Conservation (phyloP, 768 basidiomycete species). For the Mycena capillaripes region DNA sequence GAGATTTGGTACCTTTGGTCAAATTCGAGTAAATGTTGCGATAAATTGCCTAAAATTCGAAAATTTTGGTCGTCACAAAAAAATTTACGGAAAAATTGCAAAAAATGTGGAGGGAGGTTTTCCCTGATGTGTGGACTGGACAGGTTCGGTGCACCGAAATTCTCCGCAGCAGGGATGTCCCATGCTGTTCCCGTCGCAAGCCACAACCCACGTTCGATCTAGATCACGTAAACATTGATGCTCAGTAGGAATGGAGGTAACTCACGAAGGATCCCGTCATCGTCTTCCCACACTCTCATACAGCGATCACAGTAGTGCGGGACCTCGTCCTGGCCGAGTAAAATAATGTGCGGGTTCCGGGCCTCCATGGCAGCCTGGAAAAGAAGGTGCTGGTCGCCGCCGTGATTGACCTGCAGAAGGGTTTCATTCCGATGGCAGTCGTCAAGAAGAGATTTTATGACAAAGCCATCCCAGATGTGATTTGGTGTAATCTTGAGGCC, state of each 20-base stretch:
- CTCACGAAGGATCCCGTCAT: constrained; percentile 22
- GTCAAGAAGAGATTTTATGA: constrained; percentile 43
- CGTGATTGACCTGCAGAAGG: constrained; percentile 40
- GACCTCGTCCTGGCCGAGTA: constrained; percentile 43
- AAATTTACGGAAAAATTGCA: too few relatives aligned
- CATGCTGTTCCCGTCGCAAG: constrained; percentile 34
- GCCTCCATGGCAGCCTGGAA: constrained; percentile 44
- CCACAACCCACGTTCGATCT: constrained; percentile 20
- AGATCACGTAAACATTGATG: background rate
- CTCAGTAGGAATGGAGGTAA: background rate
- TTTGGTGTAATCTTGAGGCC: constrained; percentile 34
- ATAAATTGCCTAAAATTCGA: too few relatives aligned
- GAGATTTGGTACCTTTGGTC: too few relatives aligned
- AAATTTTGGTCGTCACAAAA: too few relatives aligned
- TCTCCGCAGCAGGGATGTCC: constrained; percentile 38
- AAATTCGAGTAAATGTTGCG: too few relatives aligned
- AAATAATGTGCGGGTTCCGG: constrained; percentile 40
- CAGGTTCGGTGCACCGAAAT: constrained; percentile 29
- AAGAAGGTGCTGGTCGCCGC: constrained; percentile 40
- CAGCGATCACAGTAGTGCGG: constrained; percentile 46
- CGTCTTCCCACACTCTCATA: constrained; percentile 33
- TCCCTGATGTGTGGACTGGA: constrained; percentile 31
- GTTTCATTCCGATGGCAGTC: constrained; percentile 28
- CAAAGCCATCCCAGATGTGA: constrained; percentile 49
- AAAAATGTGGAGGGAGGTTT: too few relatives aligned